A percentile compares a stretch with the other conserved stretches of the same genome.
phyloP scores from a whole-genome alignment of 164 flowering plant species.

The Liquidambar formosana region DNA sequence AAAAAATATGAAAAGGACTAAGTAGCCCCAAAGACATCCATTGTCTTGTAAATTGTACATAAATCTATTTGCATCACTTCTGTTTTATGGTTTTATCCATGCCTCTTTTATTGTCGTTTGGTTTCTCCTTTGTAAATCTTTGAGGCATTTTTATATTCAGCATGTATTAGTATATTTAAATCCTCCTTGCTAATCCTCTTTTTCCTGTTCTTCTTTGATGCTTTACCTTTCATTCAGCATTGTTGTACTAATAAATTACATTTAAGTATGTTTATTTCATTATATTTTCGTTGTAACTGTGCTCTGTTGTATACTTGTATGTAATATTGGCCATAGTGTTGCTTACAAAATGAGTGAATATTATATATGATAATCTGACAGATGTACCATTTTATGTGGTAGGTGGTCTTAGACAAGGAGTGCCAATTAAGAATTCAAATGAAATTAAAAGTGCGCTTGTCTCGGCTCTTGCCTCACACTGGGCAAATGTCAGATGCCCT shows the following conservation, averaged over 20 bases:
- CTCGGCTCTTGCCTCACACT: constrained; percentile 64
- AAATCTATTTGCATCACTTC: background rate
- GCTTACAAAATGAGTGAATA: too few relatives aligned
- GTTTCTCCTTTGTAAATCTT: too few relatives aligned
- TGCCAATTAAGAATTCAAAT: constrained; percentile 47
- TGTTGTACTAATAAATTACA: background rate
- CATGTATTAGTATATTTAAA: background rate
- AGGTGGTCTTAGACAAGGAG: constrained; percentile 56
- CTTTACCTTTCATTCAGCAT: background rate
- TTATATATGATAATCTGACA: background rate
- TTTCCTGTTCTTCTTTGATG: background rate
- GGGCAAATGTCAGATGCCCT: constrained; percentile 71
- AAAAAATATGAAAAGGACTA: background rate
- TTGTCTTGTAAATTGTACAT: background rate
- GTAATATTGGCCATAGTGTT: background rate
- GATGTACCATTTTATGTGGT: constrained; percentile 5
- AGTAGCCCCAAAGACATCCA: background rate
- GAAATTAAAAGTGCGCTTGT: constrained; percentile 70
- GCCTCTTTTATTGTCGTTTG: background rate
- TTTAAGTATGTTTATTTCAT: background rate
- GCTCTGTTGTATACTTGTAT: too few relatives aligned
- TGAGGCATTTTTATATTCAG: too few relatives aligned
- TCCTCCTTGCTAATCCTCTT: constrained; percentile 1
- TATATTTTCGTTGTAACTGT: background rate
- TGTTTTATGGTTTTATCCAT: background rate